Base-by-base conservation (phyloP, 306 rosid species). In the Cyclanthera cordifolia region DNA sequence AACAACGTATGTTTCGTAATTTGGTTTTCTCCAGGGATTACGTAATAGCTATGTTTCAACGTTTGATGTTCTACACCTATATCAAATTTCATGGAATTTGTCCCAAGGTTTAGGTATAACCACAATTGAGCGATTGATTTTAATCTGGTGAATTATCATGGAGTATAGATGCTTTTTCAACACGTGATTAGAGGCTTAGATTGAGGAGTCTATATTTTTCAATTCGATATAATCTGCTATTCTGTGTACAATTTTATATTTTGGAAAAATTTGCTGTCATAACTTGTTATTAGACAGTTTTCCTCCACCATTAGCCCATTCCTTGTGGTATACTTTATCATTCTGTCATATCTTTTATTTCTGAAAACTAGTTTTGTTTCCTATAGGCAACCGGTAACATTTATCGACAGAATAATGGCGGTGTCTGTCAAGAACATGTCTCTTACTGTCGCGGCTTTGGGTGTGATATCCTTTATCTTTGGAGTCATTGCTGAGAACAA, bases 401-500 rank as follows among this genome's bases (percentile, higher is more conserved):
- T 65, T 65, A 45, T 45, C 69, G 20, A 11, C 6, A 17, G 19
- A 67, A 25, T 56, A 41, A 80, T 83, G 87, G 87, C 66, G 2
- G 78, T 76, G 47, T 69, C 83, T 6, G 72, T 73, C 32, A 78
- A 45, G 70, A 52, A 48, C 16, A 73, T 83, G 85, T 61, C 87
- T 27, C 5, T 63, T 25, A 32, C 46, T 49, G 85, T 83, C 41
- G 63, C 70, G 0, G 3, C 48, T 45, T 70, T 80, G 8, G 87
- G 85, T 17, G 43, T 75, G 2, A n/a, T 71, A 11, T 84, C 88
- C 41, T 84, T 84, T 61, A 1, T 76, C 12, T 67, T 84, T 57
- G 88, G 83, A 10, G 51, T 81, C 55, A 0, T 81, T 46, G 88
- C 88, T 20, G 88, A 84, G 47, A 81, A 79, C 56, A 84, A 74